phyloP scores from a whole-genome alignment of 2,329 filamentous ascomycete species.

The Penicillium paneum region DNA sequence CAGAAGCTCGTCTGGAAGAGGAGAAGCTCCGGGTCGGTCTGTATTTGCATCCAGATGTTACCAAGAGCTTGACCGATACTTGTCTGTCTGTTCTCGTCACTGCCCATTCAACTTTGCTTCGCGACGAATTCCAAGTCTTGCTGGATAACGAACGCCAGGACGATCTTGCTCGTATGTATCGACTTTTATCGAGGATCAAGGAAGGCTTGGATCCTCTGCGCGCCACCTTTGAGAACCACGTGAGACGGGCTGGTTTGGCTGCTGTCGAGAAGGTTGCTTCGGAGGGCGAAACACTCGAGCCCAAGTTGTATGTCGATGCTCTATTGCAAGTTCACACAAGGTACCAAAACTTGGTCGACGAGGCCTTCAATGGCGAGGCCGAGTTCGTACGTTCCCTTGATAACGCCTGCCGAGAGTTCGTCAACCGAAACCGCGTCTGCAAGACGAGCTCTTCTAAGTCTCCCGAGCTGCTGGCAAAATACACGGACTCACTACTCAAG shows the following conservation, averaged over 20 bases:
- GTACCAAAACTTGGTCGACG: constrained; percentile 86
- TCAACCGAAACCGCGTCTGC: constrained; percentile 96
- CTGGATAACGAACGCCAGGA: constrained; percentile 93
- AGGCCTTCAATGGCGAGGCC: constrained; percentile 89
- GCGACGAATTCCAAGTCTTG: constrained; percentile 92
- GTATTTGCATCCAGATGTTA: constrained; percentile 89
- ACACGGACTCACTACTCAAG: constrained; percentile 86
- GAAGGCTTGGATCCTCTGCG: constrained; percentile 88
- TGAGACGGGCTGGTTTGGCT: constrained; percentile 80
- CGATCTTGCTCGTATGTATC: constrained; percentile 96
- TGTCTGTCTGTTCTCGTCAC: constrained; percentile 89
- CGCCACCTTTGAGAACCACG: constrained; percentile 84
- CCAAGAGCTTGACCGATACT: constrained; percentile 74
- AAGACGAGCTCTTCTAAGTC: constrained; percentile 90
- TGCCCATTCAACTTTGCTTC: constrained; percentile 77
- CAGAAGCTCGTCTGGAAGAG: constrained; percentile 80
- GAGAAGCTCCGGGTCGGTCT: constrained; percentile 91
- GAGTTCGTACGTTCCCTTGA: constrained; percentile 95
- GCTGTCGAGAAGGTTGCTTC: constrained; percentile 89
- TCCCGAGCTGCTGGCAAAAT: constrained; percentile 90
- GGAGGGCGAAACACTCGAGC: constrained; percentile 85
- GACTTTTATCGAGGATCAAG: constrained; percentile 79
- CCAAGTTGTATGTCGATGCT: constrained; percentile 94
- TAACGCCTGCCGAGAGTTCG: constrained; percentile 95
- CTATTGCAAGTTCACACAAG: constrained; percentile 91